A percentile compares a stretch with the other conserved stretches of the same genome.
Conservation (phyloP, 2,329 filamentous ascomycete genomes). For the Cladosporium velox region DNA sequence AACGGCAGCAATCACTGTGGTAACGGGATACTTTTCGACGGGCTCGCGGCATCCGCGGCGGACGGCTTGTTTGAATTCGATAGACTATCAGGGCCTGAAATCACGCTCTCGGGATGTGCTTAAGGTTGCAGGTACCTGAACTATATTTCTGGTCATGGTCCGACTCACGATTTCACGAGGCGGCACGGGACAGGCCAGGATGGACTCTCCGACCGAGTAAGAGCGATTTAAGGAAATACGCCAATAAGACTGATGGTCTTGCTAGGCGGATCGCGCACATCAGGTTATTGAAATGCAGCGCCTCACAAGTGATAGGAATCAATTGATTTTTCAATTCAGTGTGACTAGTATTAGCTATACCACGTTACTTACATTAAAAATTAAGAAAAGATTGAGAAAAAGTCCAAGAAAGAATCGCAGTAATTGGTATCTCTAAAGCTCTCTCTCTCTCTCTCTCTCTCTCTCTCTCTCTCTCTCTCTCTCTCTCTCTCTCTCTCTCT, state of each 20-base stretch:
- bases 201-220: background rate
- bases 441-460: background rate
- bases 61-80: background rate
- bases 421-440: background rate
- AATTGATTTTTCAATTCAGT: background rate
- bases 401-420: slow-evolving; percentile 1
- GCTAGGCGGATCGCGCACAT: background rate
- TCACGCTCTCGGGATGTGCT: background rate
- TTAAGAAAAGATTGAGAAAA: background rate
- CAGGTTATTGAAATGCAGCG: too few species aligned
- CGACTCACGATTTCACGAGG: background rate
- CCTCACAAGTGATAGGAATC: background rate
- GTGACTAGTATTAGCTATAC: background rate
- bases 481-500: background rate
- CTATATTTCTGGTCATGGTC: background rate
- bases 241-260: background rate
- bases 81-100: background rate
- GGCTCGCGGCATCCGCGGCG: background rate
- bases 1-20: background rate
- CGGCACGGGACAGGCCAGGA: background rate
- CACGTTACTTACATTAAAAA: background rate
- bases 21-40: background rate
- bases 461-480: background rate
- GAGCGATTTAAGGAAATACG: too few species aligned
- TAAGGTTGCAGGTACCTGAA: background rate